phyloP scores from a whole-genome alignment of 805 yeast genomes.

The Pichia insulana region DNA sequence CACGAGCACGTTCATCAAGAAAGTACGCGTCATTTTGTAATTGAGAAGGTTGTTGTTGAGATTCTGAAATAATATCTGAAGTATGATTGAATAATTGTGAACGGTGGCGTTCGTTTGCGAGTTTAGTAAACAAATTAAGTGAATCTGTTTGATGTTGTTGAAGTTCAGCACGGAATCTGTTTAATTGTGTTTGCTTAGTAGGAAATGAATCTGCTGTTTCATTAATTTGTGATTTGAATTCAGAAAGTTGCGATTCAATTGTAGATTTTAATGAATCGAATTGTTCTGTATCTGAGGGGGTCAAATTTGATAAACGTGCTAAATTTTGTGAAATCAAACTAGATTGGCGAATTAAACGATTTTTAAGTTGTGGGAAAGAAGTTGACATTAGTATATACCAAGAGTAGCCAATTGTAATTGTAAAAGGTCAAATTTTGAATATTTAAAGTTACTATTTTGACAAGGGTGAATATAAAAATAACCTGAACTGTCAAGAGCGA shows the following conservation, averaged over 20 bases:
- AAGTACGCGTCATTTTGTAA: slow-evolving; percentile 38
- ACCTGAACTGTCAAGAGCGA: slow-evolving; percentile 1
- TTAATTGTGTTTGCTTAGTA: slow-evolving; percentile 68
- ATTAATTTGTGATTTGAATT: slow-evolving; percentile 43
- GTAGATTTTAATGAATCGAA: slow-evolving; percentile 33
- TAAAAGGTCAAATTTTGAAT: background rate
- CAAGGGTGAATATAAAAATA: slow-evolving; percentile 16
- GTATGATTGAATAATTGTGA: slow-evolving; percentile 65
- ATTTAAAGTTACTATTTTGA: slow-evolving; percentile 4
- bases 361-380: slow-evolving; percentile 55
- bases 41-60: slow-evolving; percentile 6
- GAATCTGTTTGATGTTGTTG: slow-evolving; percentile 62
- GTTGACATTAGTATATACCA: slow-evolving; percentile 11
- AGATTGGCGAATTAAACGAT: slow-evolving; percentile 63
- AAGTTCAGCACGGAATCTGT: slow-evolving; percentile 71
- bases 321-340: slow-evolving; percentile 52
- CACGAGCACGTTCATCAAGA: slow-evolving; percentile 65
- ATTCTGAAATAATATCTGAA: slow-evolving; percentile 60
- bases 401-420: background rate
- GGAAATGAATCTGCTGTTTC: slow-evolving; percentile 43
- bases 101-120: slow-evolving; percentile 64
- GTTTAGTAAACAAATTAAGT: slow-evolving; percentile 30
- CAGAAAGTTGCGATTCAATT: slow-evolving; percentile 43
- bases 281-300: slow-evolving; percentile 35
- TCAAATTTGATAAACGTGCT: slow-evolving; percentile 40